Percentiles rank a stretch among this genome's conserved stretches.
phyloP scores from a whole-genome alignment of 1,284 basidiomycete genomes.

The Apiotrichum sp. region DNA sequence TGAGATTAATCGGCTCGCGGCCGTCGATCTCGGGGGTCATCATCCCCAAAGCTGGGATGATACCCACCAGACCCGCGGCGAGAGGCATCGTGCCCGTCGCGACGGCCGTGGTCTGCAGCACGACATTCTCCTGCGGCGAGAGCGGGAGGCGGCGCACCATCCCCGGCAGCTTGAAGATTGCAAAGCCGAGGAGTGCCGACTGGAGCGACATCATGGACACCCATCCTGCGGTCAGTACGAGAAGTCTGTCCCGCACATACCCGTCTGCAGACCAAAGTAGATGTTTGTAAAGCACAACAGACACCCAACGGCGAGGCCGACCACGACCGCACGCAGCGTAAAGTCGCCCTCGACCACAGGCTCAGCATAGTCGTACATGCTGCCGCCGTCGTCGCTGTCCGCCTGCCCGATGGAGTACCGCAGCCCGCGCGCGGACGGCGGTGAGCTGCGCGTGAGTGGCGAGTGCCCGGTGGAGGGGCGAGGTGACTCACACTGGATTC shows the following conservation, averaged over 20 bases:
- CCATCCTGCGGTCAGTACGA: constrained; percentile 35
- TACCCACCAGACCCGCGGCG: constrained; percentile 89
- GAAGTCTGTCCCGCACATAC: constrained; percentile 14
- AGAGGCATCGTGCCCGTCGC: constrained; percentile 81
- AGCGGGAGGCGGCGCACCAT: constrained; percentile 55
- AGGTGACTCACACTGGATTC: constrained; percentile 8
- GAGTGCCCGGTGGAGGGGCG: background rate
- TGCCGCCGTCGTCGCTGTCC: constrained; percentile 16
- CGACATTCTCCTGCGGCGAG: constrained; percentile 81
- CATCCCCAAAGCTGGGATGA: constrained; percentile 80
- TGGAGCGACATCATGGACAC: constrained; percentile 80
- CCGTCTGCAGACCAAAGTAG: constrained; percentile 47
- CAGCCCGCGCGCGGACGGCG: constrained; percentile 17
- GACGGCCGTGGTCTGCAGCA: constrained; percentile 91
- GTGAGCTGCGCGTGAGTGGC: constrained; percentile 15
- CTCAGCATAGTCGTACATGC: constrained; percentile 15
- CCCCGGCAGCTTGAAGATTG: constrained; percentile 63
- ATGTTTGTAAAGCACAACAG: constrained; percentile 47
- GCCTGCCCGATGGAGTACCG: constrained; percentile 12
- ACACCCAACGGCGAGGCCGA: constrained; percentile 43
- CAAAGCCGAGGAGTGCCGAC: constrained; percentile 82
- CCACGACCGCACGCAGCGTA: constrained; percentile 41
- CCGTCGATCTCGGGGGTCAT: constrained; percentile 71
- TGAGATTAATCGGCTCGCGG: constrained; percentile 63
- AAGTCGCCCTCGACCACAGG: constrained; percentile 37